A percentile compares a stretch with the other conserved stretches of the same genome.
Evolutionary conservation across 2,329 filamentous ascomycete species (phyloP).

Genomic region (Exophiala viscosa): DNA sequence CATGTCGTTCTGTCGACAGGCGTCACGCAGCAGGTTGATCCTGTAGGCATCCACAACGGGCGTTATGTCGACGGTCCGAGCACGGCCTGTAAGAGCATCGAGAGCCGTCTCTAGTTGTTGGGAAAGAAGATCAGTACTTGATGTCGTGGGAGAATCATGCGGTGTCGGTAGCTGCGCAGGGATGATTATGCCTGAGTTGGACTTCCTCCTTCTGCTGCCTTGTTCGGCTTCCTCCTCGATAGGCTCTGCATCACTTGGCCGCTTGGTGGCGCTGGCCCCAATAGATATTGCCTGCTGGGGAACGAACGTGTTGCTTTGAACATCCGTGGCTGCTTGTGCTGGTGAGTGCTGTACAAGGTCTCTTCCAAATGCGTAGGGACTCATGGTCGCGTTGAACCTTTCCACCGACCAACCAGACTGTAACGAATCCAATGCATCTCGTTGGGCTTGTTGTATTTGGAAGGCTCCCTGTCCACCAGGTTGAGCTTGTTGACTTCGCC

Average conservation of each 20-base stretch:
- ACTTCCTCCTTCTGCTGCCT: neutral
- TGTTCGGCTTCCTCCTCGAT: neutral
- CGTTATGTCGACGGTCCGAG: neutral
- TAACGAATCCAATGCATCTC: too few relatives aligned
- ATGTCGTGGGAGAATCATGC: constrained; percentile 5
- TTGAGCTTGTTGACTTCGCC: too few relatives aligned
- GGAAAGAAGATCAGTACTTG: neutral
- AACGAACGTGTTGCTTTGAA: neutral
- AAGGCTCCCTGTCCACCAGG: too few relatives aligned
- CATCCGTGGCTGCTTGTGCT: neutral
- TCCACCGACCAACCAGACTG: too few relatives aligned
- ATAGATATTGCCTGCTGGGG: neutral
- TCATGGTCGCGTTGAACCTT: too few relatives aligned
- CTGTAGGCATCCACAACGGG: constrained; percentile 3
- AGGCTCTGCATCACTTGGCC: neutral
- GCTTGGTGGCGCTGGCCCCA: neutral
- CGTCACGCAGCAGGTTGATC: constrained; percentile 49
- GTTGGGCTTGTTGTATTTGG: too few relatives aligned
- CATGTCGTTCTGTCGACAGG: constrained; percentile 54
- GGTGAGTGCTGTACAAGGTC: neutral
- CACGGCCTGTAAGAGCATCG: neutral
- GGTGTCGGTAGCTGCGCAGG: constrained; percentile 13
- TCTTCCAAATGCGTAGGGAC: too few relatives aligned
- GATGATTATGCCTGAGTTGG: neutral
- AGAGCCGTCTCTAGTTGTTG: constrained; percentile 4